A percentile compares a stretch with the other conserved stretches of the same genome.
Conservation (phyloP, 2,329 filamentous ascomycete genomes). For the Aspergillus neoniger region DNA sequence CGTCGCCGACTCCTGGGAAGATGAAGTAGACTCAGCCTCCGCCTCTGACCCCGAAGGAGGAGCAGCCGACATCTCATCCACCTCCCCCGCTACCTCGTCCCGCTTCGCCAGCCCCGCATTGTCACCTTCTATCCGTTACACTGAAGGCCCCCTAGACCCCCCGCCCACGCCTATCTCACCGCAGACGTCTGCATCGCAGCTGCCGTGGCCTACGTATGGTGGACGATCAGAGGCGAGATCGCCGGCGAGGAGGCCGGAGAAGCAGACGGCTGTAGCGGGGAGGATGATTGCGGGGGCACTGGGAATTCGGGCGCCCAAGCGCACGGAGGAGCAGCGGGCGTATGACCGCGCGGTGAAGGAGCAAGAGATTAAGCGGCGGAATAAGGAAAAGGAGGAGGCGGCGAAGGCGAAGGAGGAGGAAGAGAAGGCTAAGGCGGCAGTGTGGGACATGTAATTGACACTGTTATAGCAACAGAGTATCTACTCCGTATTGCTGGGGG, state of each 20-base stretch:
- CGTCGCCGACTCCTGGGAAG: slow-evolving; percentile 76
- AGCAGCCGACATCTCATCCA: not conserved
- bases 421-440: slow-evolving; percentile 75
- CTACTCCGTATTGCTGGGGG: not conserved
- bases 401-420: slow-evolving; percentile 63
- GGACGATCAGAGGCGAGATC: slow-evolving; percentile 17
- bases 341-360: slow-evolving; percentile 82
- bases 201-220: slow-evolving; percentile 20
- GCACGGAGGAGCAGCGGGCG: slow-evolving; percentile 83
- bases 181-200: slow-evolving; percentile 33
- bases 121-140: slow-evolving; percentile 23
- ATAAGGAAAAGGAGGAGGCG: slow-evolving; percentile 70
- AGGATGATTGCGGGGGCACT: slow-evolving; percentile 87
- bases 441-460: slow-evolving; percentile 71
- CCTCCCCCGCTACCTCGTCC: not conserved
- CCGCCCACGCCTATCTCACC: slow-evolving; percentile 69
- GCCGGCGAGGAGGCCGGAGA: slow-evolving; percentile 66
- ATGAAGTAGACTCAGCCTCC: slow-evolving; percentile 60
- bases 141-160: slow-evolving; percentile 52
- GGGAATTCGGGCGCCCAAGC: slow-evolving; percentile 75
- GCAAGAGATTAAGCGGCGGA: slow-evolving; percentile 76
- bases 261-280: slow-evolving; percentile 87
- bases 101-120: not conserved
- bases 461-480: not conserved
- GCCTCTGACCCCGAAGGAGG: slow-evolving; percentile 12